Percentiles rank a stretch among this genome's conserved stretches.
phyloP scores from a whole-genome alignment of 2,329 filamentous ascomycete genomes.

The Arthrinium puccinioides region DNA sequence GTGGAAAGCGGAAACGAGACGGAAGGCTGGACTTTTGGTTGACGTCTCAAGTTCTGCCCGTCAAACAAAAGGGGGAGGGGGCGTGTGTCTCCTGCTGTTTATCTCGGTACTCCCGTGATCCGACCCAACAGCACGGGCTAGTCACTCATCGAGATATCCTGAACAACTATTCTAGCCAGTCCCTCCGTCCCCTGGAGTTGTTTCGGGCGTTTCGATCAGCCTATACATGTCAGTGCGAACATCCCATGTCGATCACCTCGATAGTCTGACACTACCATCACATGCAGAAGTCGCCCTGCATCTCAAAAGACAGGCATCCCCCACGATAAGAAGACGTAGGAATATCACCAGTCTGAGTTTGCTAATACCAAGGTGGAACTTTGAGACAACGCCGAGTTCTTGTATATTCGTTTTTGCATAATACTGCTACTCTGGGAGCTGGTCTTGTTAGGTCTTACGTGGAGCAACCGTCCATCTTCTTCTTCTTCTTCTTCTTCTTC shows the following conservation, averaged over 20 bases:
- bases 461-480: too few species aligned
- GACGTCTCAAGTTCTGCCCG: conserved; percentile 15
- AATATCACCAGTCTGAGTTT: too few species aligned
- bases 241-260: conserved; percentile 30
- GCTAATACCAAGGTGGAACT: too few species aligned
- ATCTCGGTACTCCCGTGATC: conserved; percentile 8
- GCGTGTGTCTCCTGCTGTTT: conserved; percentile 9
- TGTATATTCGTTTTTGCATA: too few species aligned
- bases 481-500: too few species aligned
- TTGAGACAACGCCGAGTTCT: too few species aligned
- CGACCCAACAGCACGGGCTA: conserved; percentile 11
- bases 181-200: conserved; percentile 23
- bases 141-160: conserved; percentile 11
- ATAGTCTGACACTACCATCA: conserved; percentile 22
- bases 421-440: too few species aligned
- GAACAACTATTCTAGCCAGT: conserved; percentile 7
- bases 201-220: conserved; percentile 33
- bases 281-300: conserved; percentile 6
- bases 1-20: conserved; percentile 10
- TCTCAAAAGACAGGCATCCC: conserved; percentile 16
- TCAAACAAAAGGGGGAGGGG: conserved; percentile 12
- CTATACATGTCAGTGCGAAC: conserved; percentile 27
- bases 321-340: too few species aligned
- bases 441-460: too few species aligned
- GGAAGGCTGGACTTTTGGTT: conserved; percentile 14